Evolutionary conservation across 2,329 filamentous ascomycete species (phyloP).

Genomic region (Paradendryphiella salina): DNA sequence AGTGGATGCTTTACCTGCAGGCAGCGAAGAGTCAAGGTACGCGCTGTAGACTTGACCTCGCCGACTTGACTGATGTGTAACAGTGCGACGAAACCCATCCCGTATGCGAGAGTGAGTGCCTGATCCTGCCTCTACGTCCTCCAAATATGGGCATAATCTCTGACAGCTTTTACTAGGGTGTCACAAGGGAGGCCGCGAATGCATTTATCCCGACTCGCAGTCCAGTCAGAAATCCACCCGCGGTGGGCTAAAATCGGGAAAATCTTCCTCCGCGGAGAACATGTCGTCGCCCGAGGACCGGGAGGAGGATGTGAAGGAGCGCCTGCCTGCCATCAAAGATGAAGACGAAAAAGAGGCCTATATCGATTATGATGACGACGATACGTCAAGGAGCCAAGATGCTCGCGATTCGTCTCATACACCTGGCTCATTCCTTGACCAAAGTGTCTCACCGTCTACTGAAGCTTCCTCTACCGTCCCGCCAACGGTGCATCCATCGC

Average conservation of each 20-base stretch:
- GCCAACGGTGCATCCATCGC: slow-evolving; percentile 30
- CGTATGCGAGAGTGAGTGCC: slow-evolving; percentile 70
- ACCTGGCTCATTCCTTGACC: slow-evolving; percentile 49
- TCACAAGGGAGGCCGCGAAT: slow-evolving; percentile 87
- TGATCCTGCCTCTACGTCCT: slow-evolving; percentile 7
- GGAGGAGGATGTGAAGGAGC: slow-evolving; percentile 48
- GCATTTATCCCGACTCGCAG: slow-evolving; percentile 79
- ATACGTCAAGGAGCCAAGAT: slow-evolving; percentile 28
- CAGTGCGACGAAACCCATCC: slow-evolving; percentile 91
- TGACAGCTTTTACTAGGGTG: slow-evolving; percentile 63
- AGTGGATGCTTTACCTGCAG: slow-evolving; percentile 95
- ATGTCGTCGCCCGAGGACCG: slow-evolving; percentile 58
- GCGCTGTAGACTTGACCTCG: neutral
- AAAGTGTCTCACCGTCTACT: slow-evolving; percentile 57
- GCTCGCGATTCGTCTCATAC: slow-evolving; percentile 45
- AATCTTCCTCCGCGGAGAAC: slow-evolving; percentile 51
- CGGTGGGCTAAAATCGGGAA: slow-evolving; percentile 50
- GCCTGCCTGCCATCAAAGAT: slow-evolving; percentile 50
- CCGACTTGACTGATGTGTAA: slow-evolving; percentile 20
- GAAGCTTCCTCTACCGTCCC: slow-evolving; percentile 50
- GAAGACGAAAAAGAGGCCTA: slow-evolving; percentile 53
- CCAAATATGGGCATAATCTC: slow-evolving; percentile 13
- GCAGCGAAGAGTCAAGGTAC: slow-evolving; percentile 77
- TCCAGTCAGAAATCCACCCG: slow-evolving; percentile 55
- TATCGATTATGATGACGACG: slow-evolving; percentile 30